A percentile compares a stretch with the other conserved stretches of the same genome.
Conservation (phyloP, 2,329 filamentous ascomycete species). For the Beauveria caledonica region DNA sequence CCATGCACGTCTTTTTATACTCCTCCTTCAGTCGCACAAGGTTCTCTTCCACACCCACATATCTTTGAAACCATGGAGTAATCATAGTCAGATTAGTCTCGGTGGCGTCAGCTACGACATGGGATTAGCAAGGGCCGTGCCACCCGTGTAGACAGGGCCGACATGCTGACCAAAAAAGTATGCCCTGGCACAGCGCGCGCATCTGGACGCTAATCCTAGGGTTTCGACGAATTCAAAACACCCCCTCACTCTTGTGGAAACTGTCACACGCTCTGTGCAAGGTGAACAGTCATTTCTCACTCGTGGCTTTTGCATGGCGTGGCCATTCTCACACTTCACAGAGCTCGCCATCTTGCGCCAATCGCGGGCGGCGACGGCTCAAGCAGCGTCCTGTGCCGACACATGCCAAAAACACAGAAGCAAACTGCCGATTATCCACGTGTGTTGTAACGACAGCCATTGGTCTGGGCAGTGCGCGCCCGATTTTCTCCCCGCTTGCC, state of each 20-base stretch:
- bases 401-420: neutral
- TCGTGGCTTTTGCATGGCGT: neutral
- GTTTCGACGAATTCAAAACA: neutral
- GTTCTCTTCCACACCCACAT: neutral
- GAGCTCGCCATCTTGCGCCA: neutral
- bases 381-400: neutral
- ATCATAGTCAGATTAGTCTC: neutral
- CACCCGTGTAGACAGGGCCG: neutral
- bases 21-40: neutral
- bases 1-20: conserved; percentile 4
- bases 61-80: neutral
- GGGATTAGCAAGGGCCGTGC: conserved; percentile 9
- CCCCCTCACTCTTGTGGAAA: neutral
- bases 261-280: too few relatives aligned
- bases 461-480: neutral
- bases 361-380: conserved; percentile 8
- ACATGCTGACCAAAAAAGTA: neutral
- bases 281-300: neutral
- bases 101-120: conserved; percentile 7
- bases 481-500: neutral
- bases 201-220: neutral
- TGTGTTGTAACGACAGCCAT: neutral
- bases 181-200: neutral
- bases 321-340: neutral
- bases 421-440: neutral